Base-by-base conservation (phyloP, 108 stramenopile species). In the Fragilaria radians region DNA sequence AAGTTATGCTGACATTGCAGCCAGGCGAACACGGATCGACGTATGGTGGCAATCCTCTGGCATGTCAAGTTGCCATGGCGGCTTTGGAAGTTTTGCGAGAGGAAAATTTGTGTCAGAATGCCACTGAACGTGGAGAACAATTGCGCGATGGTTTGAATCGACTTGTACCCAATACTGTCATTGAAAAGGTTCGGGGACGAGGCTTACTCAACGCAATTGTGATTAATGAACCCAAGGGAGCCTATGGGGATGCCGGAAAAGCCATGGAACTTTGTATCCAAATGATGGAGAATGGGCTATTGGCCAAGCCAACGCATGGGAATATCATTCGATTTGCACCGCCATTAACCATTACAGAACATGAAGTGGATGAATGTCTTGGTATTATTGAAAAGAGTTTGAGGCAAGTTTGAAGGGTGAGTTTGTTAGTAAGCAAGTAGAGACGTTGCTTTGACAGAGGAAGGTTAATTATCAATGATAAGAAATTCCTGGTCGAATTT, bases 21-120 rank as follows among this genome's bases (percentile, higher is more conserved):
- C 99, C 97, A 19, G 99, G 99, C 27, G 92, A 99, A 72, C 99
- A 99, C 65, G 99, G 99, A 32, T 95, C 94, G 14, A 99, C 99
- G 7, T 99, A 98, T 69, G 99, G 97, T 28, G 99, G 99, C 7
- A 99, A 98, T 67, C 99, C 99, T 2, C 68, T 99, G 64, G 97
- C 97, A n/a, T 98, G 97, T 79, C 80, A 79, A 59, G 97, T 99
- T 29, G 97, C 97, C 22, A 93, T 68, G 57, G 96, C 96, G 17
- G 97, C 99, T 2, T 74, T 99, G 34, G 81, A 96, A 63, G 95
- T 96, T 0, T 61, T 99, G 23, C 65, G 89, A 24, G 97, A 99
- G 52, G 99, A 99, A 81, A 79, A 95, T 0, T 63, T 99, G 52
- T 79, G 72, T 0, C 91, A 89, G 32, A 97, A 97, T 65, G 30